Conservation (phyloP, 345 rosid species). For the Rhizophora apiculata region DNA sequence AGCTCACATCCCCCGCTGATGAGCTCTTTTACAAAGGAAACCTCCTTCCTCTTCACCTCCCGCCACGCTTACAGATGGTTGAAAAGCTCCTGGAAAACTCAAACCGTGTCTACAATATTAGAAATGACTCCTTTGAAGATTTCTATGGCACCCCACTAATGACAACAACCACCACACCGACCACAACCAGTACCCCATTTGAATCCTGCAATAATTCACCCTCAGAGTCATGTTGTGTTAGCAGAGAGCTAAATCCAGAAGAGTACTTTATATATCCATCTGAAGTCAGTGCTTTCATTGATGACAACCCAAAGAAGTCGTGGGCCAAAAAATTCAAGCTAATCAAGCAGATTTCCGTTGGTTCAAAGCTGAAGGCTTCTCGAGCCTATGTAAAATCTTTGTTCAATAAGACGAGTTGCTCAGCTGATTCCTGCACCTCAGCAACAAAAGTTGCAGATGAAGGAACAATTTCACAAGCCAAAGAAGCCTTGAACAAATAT, state of each 20-base stretch:
- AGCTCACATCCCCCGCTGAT: constrained; percentile 67
- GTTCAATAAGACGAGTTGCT: constrained; percentile 58
- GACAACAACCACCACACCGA: constrained; percentile 52
- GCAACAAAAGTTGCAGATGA: constrained; percentile 46
- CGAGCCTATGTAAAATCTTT: constrained; percentile 60
- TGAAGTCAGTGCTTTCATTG: constrained; percentile 18
- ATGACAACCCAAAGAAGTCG: constrained; percentile 51
- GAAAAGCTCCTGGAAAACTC: constrained; percentile 57
- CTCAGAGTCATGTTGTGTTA: constrained; percentile 61
- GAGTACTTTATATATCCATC: constrained; percentile 44
- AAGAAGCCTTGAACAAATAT: constrained; percentile 23
- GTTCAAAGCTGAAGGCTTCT: constrained; percentile 76
- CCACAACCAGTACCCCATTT: constrained; percentile 63
- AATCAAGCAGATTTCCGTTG: constrained; percentile 43
- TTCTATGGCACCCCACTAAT: constrained; percentile 60
- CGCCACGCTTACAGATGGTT: constrained; percentile 82
- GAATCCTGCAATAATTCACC: constrained; percentile 86
- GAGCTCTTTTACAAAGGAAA: constrained; percentile 96
- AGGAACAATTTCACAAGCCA: constrained; percentile 35
- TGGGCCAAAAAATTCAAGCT: constrained; percentile 61
- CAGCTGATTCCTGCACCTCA: constrained; percentile 52
- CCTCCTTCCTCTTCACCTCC: constrained; percentile 93
- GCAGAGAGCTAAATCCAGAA: constrained; percentile 66
- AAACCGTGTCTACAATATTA: not conserved
- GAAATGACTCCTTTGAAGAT: constrained; percentile 43